phyloP scores from a whole-genome alignment of 768 basidiomycete genomes.

The Leccinum obscurum region DNA sequence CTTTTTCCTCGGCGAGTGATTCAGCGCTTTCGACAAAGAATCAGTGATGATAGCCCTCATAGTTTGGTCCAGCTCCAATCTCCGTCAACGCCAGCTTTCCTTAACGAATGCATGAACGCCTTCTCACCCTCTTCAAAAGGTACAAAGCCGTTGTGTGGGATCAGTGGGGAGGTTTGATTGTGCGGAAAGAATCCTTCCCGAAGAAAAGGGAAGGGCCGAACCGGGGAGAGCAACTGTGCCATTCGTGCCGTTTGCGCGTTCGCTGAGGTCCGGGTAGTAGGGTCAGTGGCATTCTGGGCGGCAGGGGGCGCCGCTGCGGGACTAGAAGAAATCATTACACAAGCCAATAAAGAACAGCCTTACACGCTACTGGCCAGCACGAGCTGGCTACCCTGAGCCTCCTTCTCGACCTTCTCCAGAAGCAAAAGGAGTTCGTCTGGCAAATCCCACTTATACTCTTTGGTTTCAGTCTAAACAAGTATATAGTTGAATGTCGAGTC shows the following conservation, averaged over 20 bases:
- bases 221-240: slow-evolving; percentile 47
- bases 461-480: slow-evolving; percentile 67
- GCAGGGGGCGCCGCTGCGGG: slow-evolving; percentile 43
- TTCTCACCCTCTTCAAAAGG: slow-evolving; percentile 91
- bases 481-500: slow-evolving; percentile 1
- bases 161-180: slow-evolving; percentile 81
- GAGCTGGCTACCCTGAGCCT: slow-evolving; percentile 44
- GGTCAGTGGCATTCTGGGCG: slow-evolving; percentile 45
- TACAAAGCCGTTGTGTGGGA: slow-evolving; percentile 86
- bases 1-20: slow-evolving; percentile 92
- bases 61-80: slow-evolving; percentile 97
- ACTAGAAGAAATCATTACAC: slow-evolving; percentile 17
- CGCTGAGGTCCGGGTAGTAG: slow-evolving; percentile 37
- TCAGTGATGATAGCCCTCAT: slow-evolving; percentile 99
- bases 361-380: slow-evolving; percentile 35
- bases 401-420: slow-evolving; percentile 83
- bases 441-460: slow-evolving; percentile 98
- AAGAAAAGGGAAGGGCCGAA: slow-evolving; percentile 62
- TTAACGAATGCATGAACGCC: slow-evolving; percentile 87
- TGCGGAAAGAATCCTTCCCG: slow-evolving; percentile 62
- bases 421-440: slow-evolving; percentile 88
- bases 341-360: slow-evolving; percentile 3
- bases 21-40: slow-evolving; percentile 92
- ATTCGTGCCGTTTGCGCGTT: slow-evolving; percentile 49
- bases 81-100: slow-evolving; percentile 87